Evolutionary conservation across 805 yeast genomes (phyloP).

Genomic region (Zygoascus biomembranicola): DNA sequence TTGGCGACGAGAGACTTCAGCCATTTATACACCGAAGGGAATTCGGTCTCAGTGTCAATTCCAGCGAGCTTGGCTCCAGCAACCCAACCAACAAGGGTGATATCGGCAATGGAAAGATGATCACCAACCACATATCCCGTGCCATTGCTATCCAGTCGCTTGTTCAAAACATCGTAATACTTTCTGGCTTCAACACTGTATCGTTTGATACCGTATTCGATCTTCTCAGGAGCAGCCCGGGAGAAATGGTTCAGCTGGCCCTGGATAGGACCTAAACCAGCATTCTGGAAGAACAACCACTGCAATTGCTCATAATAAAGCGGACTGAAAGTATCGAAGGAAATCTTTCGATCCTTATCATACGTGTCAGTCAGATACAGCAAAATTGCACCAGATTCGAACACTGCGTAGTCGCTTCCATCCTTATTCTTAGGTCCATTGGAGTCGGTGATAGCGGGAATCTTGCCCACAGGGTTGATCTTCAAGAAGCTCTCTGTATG

Average conservation of each 20-base stretch:
- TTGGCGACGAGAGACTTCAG: slow-evolving; percentile 84
- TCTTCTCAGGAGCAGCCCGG: slow-evolving; percentile 39
- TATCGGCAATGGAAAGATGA: slow-evolving; percentile 49
- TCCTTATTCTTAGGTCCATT: slow-evolving; percentile 16
- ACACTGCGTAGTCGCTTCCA: slow-evolving; percentile 38
- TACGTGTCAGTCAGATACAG: slow-evolving; percentile 51
- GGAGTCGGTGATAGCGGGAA: slow-evolving; percentile 43
- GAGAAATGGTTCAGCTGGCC: slow-evolving; percentile 51
- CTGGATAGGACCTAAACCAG: slow-evolving; percentile 54
- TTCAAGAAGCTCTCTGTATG: not conserved
- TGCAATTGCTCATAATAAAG: not conserved
- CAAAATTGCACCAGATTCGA: slow-evolving; percentile 58
- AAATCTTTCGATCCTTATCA: slow-evolving; percentile 43
- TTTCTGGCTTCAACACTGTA: slow-evolving; percentile 45
- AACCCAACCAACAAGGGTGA: slow-evolving; percentile 44
- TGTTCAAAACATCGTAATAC: slow-evolving; percentile 47
- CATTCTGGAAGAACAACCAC: slow-evolving; percentile 49
- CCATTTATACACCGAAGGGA: slow-evolving; percentile 77
- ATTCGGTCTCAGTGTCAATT: slow-evolving; percentile 19
- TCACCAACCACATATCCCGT: slow-evolving; percentile 52
- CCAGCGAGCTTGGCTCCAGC: slow-evolving; percentile 10
- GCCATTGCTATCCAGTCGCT: slow-evolving; percentile 38
- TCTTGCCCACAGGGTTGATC: slow-evolving; percentile 52
- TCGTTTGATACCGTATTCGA: slow-evolving; percentile 47
- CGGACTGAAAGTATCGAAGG: slow-evolving; percentile 29